Evolutionary conservation across 768 basidiomycete species (phyloP), one percentile per base, ranked within the genome.

Genomic region (Leccinum subtestaceum): DNA sequence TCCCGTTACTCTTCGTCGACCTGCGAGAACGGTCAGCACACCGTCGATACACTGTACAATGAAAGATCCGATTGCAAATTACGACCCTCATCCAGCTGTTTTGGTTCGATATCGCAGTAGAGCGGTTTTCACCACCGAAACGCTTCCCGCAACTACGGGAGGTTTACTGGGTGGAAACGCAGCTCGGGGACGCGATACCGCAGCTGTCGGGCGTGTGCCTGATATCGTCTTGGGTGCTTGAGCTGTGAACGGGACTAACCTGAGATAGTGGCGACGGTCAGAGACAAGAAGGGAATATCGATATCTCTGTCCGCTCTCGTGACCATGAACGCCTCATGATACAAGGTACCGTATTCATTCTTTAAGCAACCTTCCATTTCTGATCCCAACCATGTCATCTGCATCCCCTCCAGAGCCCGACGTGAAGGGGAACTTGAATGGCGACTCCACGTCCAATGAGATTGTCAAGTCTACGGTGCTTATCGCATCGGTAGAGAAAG

Each of bases 401-500:
- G 27, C 19, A 32, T n/a, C 61, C 36, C 53, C 57, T 36, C 47
- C 60, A 55, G 58, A 61, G 23, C 57, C 32, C 19, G 57, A 63
- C 25, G 55, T 46, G 29, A 69, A 63, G 45, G 43, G 2, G 10
- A 43, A 32, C 32, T 32, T 12, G 32, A 32, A 43, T 43, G 56
- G 32, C 15, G 57, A 67, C 11, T 56, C 53, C 4, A 54, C 49
- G 25, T 62, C 58, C 12, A 43, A 43, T 5, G 55, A 64, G 43
- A 49, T 2, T 1, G 15, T 56, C 52, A 65, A 69, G 38, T 60
- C 65, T n/a, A 54, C 62, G 25, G 58, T 67, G 12, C 77, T 79
- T 51, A 70, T 82, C 2, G 78, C 78, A 0, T 71, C 76, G 0
- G 74, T 81, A 40, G 69, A 60, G 47, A 75, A 77, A 60, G 74